Percentiles rank a stretch among this genome's conserved stretches.
phyloP scores from a whole-genome alignment of 441 rosid species.

The Jatropha podagrica region DNA sequence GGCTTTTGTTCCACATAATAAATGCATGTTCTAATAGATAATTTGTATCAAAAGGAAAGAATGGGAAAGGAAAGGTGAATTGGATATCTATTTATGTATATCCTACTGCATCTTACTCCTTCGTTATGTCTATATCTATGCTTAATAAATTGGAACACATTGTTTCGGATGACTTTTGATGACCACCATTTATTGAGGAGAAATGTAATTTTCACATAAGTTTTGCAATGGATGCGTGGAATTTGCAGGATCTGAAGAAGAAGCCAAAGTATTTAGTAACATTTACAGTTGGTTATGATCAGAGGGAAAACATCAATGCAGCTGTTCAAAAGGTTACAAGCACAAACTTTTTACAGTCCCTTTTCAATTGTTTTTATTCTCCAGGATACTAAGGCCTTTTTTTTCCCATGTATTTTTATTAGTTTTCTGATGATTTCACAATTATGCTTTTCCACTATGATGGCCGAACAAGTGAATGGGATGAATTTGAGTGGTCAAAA shows the following conservation, averaged over 20 bases:
- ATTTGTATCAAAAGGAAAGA: not conserved
- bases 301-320: slow-evolving; percentile 67
- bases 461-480: slow-evolving; percentile 76
- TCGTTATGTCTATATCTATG: not conserved
- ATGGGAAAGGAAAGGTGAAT: not conserved
- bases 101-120: not conserved
- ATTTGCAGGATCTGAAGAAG: slow-evolving; percentile 63
- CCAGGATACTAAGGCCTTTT: slow-evolving; percentile 21
- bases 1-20: not conserved
- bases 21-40: not conserved
- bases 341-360: slow-evolving; percentile 1
- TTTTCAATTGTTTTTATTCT: slow-evolving; percentile 8
- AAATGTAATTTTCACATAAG: not conserved
- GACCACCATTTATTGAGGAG: not conserved
- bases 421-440: slow-evolving; percentile 88
- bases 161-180: slow-evolving; percentile 8
- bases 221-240: slow-evolving; percentile 7
- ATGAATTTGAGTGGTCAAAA: slow-evolving; percentile 85
- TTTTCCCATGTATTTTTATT: slow-evolving; percentile 25
- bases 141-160: not conserved
- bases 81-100: not conserved
- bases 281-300: slow-evolving; percentile 85
- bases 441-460: slow-evolving; percentile 89
- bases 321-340: slow-evolving; percentile 74
- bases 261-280: slow-evolving; percentile 79